Evolutionary conservation across 1,284 basidiomycete genomes (phyloP), one percentile per base, ranked within the genome.

Genomic region (Laetiporus sulphureus): DNA sequence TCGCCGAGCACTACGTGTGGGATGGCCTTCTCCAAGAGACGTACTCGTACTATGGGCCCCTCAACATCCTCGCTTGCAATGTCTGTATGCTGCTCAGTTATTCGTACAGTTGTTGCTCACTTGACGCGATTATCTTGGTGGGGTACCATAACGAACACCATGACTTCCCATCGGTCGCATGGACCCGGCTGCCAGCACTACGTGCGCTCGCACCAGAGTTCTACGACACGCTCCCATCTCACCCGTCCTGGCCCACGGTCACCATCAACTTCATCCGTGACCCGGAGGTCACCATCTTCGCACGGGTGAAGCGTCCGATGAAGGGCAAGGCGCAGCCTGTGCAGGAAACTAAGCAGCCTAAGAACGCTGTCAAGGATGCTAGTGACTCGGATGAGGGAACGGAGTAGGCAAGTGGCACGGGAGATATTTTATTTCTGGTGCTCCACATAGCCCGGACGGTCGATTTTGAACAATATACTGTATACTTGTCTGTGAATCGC

Each of bases 61-160:
- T 98, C 46, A 99, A 99, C 63, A 53, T 85, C 4, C 66, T 99
- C 12, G 88, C 91, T n/a, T 99, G 97, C 65, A 99, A 99, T 54
- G 94, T 89, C 45, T 46, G 83, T 69, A 24, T 32, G 25, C 29
- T 11, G 11, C 7, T 32, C 7, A 32, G 11, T n/a, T n/a, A 29
- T 8, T 8, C 25, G 8, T 29, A n/a, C 25, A 8, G n/a, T 8
- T 29, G 8, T 29, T 8, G n/a, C n/a, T n/a, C n/a, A n/a, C n/a
- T n/a, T n/a, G n/a, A n/a, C n/a, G n/a, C 10, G 1, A 23, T 24
- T 22, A 13, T 50, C n/a, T n/a, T 90, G 84, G 89, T 97, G 44
- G 95, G 95, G 33, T 98, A 97, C 61, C 95, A 98, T 63, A 97
- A 98, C 65, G 95, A 99, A 61, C 95, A 99, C 64, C 95, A 99